phyloP scores from a whole-genome alignment of 1,284 basidiomycete species.

The Exsudoporus floridanus region DNA sequence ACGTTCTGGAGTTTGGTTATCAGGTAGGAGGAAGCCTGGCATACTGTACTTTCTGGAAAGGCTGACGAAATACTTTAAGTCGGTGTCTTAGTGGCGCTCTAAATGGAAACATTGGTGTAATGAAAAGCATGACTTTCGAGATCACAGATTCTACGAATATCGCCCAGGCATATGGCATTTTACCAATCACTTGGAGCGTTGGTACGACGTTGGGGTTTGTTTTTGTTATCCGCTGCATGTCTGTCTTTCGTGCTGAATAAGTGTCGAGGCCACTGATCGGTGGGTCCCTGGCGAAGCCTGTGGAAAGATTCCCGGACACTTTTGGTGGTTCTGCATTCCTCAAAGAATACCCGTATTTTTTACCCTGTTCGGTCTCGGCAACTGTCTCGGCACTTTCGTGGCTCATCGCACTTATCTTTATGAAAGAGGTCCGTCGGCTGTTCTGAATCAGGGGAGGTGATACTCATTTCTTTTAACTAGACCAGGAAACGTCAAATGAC shows the following conservation, averaged over 20 bases:
- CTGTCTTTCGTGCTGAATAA: constrained; percentile 4
- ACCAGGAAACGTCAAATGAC: constrained; percentile 17
- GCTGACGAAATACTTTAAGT: constrained; percentile 17
- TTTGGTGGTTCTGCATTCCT: constrained; percentile 54
- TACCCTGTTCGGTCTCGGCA: constrained; percentile 58
- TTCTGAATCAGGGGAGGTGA: not conserved
- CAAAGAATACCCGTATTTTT: constrained; percentile 63
- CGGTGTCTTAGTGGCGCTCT: constrained; percentile 41
- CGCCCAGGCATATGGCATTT: constrained; percentile 38
- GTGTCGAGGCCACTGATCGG: constrained; percentile 56
- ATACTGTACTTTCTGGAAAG: not conserved
- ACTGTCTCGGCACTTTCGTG: constrained; percentile 48
- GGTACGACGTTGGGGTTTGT: constrained; percentile 45
- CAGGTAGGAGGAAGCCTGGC: constrained; percentile 38
- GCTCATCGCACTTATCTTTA: constrained; percentile 46
- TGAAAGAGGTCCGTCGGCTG: constrained; percentile 54
- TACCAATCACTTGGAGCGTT: constrained; percentile 47
- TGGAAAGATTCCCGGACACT: constrained; percentile 53
- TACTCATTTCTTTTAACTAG: constrained; percentile 14
- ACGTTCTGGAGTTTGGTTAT: constrained; percentile 56
- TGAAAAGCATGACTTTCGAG: constrained; percentile 41
- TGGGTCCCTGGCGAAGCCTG: constrained; percentile 56
- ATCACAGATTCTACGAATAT: constrained; percentile 40
- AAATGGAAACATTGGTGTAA: constrained; percentile 49
- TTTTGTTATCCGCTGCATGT: not conserved